A percentile compares a stretch with the other conserved stretches of the same genome.
Evolutionary conservation across 768 basidiomycete genomes (phyloP).

Genomic region (Pleurotus citrinopileatus): DNA sequence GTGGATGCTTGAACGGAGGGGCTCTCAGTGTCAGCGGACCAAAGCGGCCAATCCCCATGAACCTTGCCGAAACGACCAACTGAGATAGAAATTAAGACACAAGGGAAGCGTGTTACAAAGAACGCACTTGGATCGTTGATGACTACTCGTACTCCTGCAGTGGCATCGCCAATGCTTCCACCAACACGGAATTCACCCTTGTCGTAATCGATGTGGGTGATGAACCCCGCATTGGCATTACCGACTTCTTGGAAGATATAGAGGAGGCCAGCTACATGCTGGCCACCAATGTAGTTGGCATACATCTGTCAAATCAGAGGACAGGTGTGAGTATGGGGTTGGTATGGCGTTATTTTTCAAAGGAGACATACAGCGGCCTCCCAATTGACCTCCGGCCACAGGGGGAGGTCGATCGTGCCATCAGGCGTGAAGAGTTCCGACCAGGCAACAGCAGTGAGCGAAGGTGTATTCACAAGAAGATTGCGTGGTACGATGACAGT

Average conservation of each 20-base stretch:
- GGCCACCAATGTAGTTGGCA: conserved; percentile 16
- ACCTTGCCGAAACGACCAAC: conserved; percentile 17
- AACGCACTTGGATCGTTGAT: conserved; percentile 18
- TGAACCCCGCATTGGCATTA: conserved; percentile 16
- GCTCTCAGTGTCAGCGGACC: conserved; percentile 19
- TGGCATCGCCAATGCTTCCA: conserved; percentile 14
- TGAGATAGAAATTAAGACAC: no score
- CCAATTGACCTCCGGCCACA: conserved; percentile 17
- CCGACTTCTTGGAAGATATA: conserved; percentile 17
- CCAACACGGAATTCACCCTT: conserved; percentile 14
- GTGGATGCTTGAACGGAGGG: conserved; percentile 16
- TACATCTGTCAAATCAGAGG: conserved; percentile 7
- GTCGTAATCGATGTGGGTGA: conserved; percentile 16
- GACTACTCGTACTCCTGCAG: conserved; percentile 12
- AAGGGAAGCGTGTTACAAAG: no score
- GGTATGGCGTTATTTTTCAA: no score
- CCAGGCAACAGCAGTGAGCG: conserved; percentile 17
- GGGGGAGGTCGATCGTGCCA: conserved; percentile 13
- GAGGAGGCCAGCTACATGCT: conserved; percentile 14
- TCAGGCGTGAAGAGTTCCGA: conserved; percentile 14
- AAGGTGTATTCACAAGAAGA: conserved; percentile 17
- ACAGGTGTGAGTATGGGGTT: no score
- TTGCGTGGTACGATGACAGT: conserved; percentile 15
- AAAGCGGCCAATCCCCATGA: conserved; percentile 18
- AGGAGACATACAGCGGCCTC: conserved; percentile 12